Conservation (phyloP, 805 yeast genomes). For the Cephaloascus albidus region DNA sequence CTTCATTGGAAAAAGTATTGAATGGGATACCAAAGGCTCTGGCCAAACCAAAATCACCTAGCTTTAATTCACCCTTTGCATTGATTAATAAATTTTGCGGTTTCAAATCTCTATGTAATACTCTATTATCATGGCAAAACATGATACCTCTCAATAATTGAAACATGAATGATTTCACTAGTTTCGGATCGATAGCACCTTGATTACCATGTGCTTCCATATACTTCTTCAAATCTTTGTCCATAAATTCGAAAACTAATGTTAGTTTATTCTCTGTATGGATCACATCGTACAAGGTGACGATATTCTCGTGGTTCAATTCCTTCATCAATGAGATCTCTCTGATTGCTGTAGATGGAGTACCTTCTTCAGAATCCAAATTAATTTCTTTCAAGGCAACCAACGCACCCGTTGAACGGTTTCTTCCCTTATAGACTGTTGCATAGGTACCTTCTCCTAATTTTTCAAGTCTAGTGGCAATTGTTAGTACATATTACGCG, state of each 20-base stretch:
- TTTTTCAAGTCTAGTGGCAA: conserved; percentile 46
- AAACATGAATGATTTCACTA: conserved; percentile 88
- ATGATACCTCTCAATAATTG: conserved; percentile 84
- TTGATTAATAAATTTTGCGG: conserved; percentile 92
- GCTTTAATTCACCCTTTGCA: conserved; percentile 80
- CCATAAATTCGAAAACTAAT: conserved; percentile 88
- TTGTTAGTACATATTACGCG: no score
- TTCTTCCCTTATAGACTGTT: conserved; percentile 93
- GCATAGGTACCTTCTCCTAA: conserved; percentile 96
- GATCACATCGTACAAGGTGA: conserved; percentile 87
- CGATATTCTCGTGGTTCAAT: conserved; percentile 85
- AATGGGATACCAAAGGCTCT: conserved; percentile 98
- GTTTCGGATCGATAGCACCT: conserved; percentile 64
- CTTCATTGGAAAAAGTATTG: conserved; percentile 94
- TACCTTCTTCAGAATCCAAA: conserved; percentile 94
- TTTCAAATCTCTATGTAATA: conserved; percentile 80
- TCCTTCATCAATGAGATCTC: conserved; percentile 95
- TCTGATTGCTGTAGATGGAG: conserved; percentile 96
- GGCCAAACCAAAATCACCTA: conserved; percentile 96
- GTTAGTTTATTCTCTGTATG: conserved; percentile 95
- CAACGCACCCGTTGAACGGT: conserved; percentile 74
- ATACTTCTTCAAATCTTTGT: conserved; percentile 85
- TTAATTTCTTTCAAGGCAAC: conserved; percentile 95
- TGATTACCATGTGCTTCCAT: conserved; percentile 81
- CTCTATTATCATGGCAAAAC: conserved; percentile 79